These are phyloP conservation scores for Acacia crassicarpa DNA, from an alignment of 306 rosid species.

Conservation along the genomic window DNA sequence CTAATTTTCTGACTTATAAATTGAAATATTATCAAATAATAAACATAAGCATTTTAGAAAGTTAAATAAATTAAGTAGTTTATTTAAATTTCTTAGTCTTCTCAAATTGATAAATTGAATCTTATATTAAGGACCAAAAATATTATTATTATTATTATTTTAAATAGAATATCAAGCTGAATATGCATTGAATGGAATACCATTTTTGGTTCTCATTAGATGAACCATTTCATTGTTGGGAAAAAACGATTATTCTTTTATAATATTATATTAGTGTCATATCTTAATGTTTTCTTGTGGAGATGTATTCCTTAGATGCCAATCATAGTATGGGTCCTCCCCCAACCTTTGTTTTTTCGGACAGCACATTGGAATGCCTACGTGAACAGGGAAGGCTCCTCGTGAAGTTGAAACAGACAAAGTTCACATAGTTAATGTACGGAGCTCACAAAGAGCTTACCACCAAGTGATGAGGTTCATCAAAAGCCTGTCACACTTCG, in stretches of 20 bases:
- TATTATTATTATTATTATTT: too few relatives aligned
- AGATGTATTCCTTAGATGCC: background rate
- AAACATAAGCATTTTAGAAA: too few relatives aligned
- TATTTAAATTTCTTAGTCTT: too few relatives aligned
- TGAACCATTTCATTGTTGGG: background rate
- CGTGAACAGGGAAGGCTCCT: background rate
- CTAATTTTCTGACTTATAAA: too few relatives aligned
- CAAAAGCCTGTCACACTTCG: background rate
- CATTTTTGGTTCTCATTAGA: background rate
- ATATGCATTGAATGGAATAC: background rate
- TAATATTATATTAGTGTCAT: background rate
- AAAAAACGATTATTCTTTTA: background rate
- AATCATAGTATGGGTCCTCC: background rate
- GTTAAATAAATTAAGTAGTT: too few relatives aligned
- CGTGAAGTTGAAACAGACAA: background rate
- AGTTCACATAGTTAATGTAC: conserved; percentile 3
- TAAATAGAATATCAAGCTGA: background rate
- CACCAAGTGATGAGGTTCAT: background rate
- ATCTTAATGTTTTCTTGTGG: background rate
- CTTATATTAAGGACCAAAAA: too few relatives aligned
- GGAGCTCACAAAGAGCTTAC: background rate
- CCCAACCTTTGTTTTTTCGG: background rate
- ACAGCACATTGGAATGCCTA: background rate
- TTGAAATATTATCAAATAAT: too few relatives aligned
- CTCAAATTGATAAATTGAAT: too few relatives aligned